Conservation (phyloP, 2,329 filamentous ascomycete species). For the Rhynchosporium graminicola region DNA sequence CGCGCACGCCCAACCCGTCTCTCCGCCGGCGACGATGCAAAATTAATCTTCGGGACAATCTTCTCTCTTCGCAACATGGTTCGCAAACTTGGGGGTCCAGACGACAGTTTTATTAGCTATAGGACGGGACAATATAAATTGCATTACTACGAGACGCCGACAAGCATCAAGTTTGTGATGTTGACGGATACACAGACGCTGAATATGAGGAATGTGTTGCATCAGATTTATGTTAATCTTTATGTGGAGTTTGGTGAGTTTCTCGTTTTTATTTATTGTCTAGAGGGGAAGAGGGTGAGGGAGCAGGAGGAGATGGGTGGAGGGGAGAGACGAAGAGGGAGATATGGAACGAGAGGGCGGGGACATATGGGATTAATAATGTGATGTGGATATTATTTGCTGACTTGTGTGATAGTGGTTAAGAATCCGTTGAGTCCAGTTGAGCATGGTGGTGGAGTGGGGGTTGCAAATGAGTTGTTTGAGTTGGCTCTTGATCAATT, state of each 20-base stretch:
- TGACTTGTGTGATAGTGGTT: constrained; percentile 53
- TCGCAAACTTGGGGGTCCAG: constrained; percentile 87
- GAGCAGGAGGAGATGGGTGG: neutral
- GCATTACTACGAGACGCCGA: constrained; percentile 98
- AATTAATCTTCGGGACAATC: constrained; percentile 94
- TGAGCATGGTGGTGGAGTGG: constrained; percentile 67
- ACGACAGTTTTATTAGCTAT: constrained; percentile 93
- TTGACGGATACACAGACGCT: constrained; percentile 85
- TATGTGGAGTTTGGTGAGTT: constrained; percentile 89
- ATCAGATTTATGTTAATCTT: constrained; percentile 98
- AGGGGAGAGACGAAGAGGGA: neutral
- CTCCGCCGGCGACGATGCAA: constrained; percentile 77
- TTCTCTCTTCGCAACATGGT: constrained; percentile 97
- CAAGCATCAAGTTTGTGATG: constrained; percentile 94
- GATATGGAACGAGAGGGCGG: no score
- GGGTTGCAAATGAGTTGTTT: constrained; percentile 72
- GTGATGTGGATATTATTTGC: neutral
- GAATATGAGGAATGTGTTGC: constrained; percentile 90
- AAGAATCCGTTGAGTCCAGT: constrained; percentile 70
- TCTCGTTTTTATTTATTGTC: neutral
- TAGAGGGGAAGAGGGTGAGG: neutral
- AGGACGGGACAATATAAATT: constrained; percentile 95
- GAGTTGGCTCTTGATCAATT: constrained; percentile 77
- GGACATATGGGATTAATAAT: no score
- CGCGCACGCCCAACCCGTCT: constrained; percentile 39